phyloP scores from a whole-genome alignment of 495 filamentous ascomycete genomes.

The Aspergillus conjunctus region DNA sequence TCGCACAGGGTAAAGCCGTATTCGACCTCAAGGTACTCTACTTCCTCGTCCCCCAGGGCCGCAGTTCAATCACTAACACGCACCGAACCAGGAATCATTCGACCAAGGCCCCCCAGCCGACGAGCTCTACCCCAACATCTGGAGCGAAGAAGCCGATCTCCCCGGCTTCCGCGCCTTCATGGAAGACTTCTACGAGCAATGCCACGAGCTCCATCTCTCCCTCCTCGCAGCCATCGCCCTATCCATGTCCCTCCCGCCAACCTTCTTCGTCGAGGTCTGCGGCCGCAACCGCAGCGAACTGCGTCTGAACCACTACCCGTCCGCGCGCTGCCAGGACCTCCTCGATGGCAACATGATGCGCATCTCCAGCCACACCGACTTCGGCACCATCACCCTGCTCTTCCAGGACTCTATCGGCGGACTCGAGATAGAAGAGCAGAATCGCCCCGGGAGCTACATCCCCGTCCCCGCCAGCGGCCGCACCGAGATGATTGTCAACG shows the following conservation, averaged over 20 bases:
- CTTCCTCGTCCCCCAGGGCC: neutral
- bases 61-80: no score
- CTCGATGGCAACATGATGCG: conserved; percentile 30
- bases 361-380: conserved; percentile 49
- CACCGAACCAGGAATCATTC: conserved; percentile 56
- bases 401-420: conserved; percentile 53
- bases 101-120: conserved; percentile 58
- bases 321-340: conserved; percentile 25
- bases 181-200: conserved; percentile 45
- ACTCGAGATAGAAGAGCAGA: conserved; percentile 46
- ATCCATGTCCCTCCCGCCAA: conserved; percentile 48
- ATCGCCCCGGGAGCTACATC: conserved; percentile 2
- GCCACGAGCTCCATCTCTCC: conserved; percentile 10
- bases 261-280: conserved; percentile 50
- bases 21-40: conserved; percentile 33
- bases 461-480: conserved; percentile 4
- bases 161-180: conserved; percentile 64
- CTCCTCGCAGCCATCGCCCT: conserved; percentile 47
- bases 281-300: conserved; percentile 53
- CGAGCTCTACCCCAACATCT: conserved; percentile 54
- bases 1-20: conserved; percentile 30
- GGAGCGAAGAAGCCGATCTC: conserved; percentile 56
- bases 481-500: conserved; percentile 61
- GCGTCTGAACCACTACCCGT: conserved; percentile 47
- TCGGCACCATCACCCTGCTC: conserved; percentile 52